phyloP scores from a whole-genome alignment of 768 basidiomycete species.

The Serendipita vermifera region DNA sequence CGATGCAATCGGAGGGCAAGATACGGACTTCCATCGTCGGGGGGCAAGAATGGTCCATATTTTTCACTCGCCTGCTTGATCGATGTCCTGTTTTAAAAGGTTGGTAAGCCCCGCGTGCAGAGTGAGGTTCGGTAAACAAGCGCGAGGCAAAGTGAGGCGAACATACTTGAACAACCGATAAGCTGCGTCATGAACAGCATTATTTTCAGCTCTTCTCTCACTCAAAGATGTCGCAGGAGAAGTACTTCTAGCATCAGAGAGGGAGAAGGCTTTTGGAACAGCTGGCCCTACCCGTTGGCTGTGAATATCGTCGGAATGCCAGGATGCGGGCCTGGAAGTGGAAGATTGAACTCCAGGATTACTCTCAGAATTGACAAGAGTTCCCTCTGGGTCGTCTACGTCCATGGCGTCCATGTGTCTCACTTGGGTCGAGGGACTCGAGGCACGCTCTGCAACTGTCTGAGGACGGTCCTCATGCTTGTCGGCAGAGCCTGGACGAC shows the following conservation, averaged over 20 bases:
- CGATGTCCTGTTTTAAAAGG: background rate
- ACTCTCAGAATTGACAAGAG: too few species aligned
- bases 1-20: background rate
- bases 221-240: background rate
- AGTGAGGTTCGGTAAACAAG: background rate
- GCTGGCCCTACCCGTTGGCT: too few species aligned
- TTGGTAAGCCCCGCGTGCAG: background rate
- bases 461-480: too few species aligned
- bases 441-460: too few species aligned
- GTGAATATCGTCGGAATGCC: too few species aligned
- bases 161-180: slow-evolving; percentile 2
- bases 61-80: background rate
- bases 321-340: too few species aligned
- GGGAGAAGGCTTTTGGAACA: too few species aligned
- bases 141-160: background rate
- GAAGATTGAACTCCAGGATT: too few species aligned
- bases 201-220: background rate
- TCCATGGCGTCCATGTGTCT: too few species aligned
- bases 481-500: too few species aligned
- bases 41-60: background rate
- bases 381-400: too few species aligned
- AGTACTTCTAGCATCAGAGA: background rate
- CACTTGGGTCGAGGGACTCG: too few species aligned
- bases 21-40: slow-evolving; percentile 1
- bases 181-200: background rate